Percentiles rank a stretch among this genome's conserved stretches.
Evolutionary conservation across 2,329 filamentous ascomycete genomes (phyloP).

Genomic region (Thielaviopsis ethacetica): DNA sequence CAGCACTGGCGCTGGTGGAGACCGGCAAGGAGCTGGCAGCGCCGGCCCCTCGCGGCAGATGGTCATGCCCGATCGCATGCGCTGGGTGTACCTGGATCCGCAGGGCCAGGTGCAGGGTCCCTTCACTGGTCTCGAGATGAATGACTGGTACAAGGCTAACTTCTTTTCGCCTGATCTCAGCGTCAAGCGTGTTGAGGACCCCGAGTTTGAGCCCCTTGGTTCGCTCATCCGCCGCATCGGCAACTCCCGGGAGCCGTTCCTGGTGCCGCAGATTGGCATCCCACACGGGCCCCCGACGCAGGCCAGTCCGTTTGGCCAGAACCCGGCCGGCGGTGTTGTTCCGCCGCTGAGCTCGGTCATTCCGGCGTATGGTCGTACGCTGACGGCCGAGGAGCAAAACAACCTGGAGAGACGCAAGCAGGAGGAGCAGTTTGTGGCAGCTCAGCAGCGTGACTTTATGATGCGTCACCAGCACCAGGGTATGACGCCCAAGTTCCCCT

Average conservation of each 20-base stretch:
- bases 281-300: constrained; percentile 61
- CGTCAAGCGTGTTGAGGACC: constrained; percentile 87
- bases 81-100: constrained; percentile 95
- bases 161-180: constrained; percentile 92
- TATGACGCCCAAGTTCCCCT: constrained; percentile 49
- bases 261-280: constrained; percentile 93
- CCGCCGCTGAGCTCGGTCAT: constrained; percentile 89
- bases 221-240: constrained; percentile 91
- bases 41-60: constrained; percentile 66
- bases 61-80: constrained; percentile 98
- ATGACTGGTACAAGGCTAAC: constrained; percentile 98
- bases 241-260: constrained; percentile 91
- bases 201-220: constrained; percentile 85
- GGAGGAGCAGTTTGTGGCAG: constrained; percentile 94
- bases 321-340: constrained; percentile 45
- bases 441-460: constrained; percentile 84
- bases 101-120: constrained; percentile 85
- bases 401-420: constrained; percentile 92
- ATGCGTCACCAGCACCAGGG: constrained; percentile 57
- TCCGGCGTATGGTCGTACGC: constrained; percentile 86
- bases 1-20: constrained; percentile 20
- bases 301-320: constrained; percentile 30
- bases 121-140: constrained; percentile 95
- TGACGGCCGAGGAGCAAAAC: constrained; percentile 96
- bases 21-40: constrained; percentile 25